Conservation (phyloP, 192 early-diverging fungal genomes). For the Coemansia sp. region DNA sequence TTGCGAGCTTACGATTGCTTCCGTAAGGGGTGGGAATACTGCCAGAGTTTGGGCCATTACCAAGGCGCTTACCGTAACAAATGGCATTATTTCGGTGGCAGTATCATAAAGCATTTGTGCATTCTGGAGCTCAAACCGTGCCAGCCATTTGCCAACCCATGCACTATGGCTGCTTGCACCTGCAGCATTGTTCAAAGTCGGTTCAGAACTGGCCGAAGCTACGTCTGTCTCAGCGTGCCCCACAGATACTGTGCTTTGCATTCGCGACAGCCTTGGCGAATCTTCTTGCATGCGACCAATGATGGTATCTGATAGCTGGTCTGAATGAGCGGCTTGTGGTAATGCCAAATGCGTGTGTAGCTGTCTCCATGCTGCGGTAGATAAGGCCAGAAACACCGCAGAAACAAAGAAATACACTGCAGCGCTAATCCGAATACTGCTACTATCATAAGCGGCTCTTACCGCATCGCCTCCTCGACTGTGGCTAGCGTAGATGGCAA, state of each 20-base stretch:
- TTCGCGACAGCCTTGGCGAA: constrained; percentile 27
- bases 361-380: constrained; percentile 29
- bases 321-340: not conserved
- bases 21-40: constrained; percentile 74
- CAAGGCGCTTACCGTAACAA: constrained; percentile 45
- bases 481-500: constrained; percentile 34
- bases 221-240: too few relatives aligned
- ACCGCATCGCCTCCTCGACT: not conserved
- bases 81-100: constrained; percentile 21
- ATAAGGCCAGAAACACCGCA: constrained; percentile 36
- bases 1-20: constrained; percentile 54
- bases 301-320: not conserved
- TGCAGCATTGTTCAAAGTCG: not conserved
- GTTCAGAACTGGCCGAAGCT: too few relatives aligned
- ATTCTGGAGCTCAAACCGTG: constrained; percentile 24
- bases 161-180: not conserved
- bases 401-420: constrained; percentile 32
- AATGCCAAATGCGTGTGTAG: constrained; percentile 14
- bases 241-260: not conserved
- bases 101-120: constrained; percentile 23
- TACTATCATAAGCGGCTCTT: not conserved
- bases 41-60: constrained; percentile 67
- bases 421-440: constrained; percentile 20
- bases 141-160: constrained; percentile 14
- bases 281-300: constrained; percentile 20